Base-by-base conservation (phyloP, 768 basidiomycete species). In the Mycena alexandri region DNA sequence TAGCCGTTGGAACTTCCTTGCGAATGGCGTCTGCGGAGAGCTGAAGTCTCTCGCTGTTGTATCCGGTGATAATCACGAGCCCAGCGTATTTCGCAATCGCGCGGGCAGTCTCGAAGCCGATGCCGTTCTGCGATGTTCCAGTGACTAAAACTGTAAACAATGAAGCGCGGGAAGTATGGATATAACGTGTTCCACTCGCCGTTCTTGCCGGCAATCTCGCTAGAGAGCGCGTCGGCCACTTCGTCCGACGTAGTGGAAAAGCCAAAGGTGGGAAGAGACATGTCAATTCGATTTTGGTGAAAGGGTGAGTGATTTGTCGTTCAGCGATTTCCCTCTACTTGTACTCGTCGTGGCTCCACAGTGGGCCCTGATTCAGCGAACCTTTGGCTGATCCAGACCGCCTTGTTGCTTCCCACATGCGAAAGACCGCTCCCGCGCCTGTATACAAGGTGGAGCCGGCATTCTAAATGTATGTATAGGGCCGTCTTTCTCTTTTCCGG, bases 11-110 rank as follows among this genome's bases (percentile, higher is more conserved):
- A 1, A 41, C 33, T 1, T 44, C 61, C 21, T 63, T 55, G 43
- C 47, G 44, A 21, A 63, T 44, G 21, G 52, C 61, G 2, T 54
- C 61, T 11, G 54, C 52, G 2, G 61, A 63, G 14, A 63, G 53
- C 53, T 55, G 54, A 3, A 63, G 12, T 55, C 61, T 46, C 22
- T 63, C 62, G 0, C 9, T 8, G 17, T 48, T 63, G 22, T 63
- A 55, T 2, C 62, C 62, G 4, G 62, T 48, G n/a, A 63, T 63
- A 10, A 63, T 42, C 7, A 63, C 54, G 6, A 48, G 46, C 36
- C 48, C 56, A 6, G 62, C 54, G 41, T 63, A 11, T 12, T 63
- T 63, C 11, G 46, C 53, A 19, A 63, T 63, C 16, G 21, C 54
- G 22, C 46, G 62, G 0, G 62, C 62, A 1, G 46, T 22, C 17